A percentile compares a stretch with the other conserved stretches of the same genome.
phyloP scores from a whole-genome alignment of 2,329 filamentous ascomycete species.

The Ophiostoma montium region DNA sequence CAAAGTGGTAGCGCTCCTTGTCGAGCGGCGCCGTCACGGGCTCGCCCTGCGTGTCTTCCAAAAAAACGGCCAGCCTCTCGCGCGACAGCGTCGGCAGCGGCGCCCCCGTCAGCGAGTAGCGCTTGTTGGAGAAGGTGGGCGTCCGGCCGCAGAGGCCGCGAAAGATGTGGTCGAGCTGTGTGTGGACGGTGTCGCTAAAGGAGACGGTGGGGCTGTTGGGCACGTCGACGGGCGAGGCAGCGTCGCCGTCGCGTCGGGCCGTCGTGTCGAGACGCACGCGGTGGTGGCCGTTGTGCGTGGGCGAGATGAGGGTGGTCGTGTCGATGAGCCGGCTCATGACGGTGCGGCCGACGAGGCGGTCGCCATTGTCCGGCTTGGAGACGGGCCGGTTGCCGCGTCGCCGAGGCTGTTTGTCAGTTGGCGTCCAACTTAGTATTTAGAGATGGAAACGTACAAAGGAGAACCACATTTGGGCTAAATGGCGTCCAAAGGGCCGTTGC shows the following conservation, averaged over 20 bases:
- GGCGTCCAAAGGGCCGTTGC: conserved; percentile 2
- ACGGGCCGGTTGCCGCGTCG: conserved; percentile 1
- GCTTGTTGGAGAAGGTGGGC: conserved; percentile 11
- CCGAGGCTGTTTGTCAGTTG: conserved; percentile 3
- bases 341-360: conserved; percentile 2
- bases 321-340: conserved; percentile 12
- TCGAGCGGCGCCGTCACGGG: conserved; percentile 19
- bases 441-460: conserved; percentile 2
- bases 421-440: conserved; percentile 1
- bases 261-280: conserved; percentile 8
- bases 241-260: not conserved
- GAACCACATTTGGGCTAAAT: too few species aligned
- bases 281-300: conserved; percentile 18
- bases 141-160: conserved; percentile 26
- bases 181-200: conserved; percentile 34
- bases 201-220: conserved; percentile 21
- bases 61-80: conserved; percentile 31
- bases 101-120: not conserved
- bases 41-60: conserved; percentile 36
- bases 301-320: conserved; percentile 19
- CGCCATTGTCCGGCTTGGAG: not conserved
- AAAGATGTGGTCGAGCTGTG: conserved; percentile 34
- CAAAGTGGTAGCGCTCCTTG: conserved; percentile 29
- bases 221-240: conserved; percentile 2
- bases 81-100: conserved; percentile 17